Evolutionary conservation across 495 filamentous ascomycete species (phyloP).

Genomic region (Aspergillus hancockii): DNA sequence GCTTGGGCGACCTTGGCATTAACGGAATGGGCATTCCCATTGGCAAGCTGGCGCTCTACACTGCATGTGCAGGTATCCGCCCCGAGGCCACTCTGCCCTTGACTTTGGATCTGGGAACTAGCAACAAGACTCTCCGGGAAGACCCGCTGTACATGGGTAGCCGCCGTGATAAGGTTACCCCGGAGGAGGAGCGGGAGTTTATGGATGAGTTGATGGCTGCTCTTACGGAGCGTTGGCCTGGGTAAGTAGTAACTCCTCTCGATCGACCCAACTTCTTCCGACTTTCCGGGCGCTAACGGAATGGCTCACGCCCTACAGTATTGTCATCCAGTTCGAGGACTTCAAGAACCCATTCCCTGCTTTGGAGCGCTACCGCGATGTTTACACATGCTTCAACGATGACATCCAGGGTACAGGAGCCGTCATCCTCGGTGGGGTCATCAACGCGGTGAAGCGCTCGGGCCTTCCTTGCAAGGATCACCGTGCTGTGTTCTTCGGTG

Average conservation of each 20-base stretch:
- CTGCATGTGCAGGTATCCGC: slow-evolving; percentile 93
- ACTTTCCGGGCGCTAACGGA: slow-evolving; percentile 26
- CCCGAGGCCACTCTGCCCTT: slow-evolving; percentile 90
- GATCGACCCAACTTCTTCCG: slow-evolving; percentile 19
- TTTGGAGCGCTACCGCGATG: slow-evolving; percentile 81
- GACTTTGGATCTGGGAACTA: slow-evolving; percentile 87
- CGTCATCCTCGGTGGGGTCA: slow-evolving; percentile 91
- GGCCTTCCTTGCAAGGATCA: slow-evolving; percentile 86
- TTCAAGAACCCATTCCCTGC: slow-evolving; percentile 98
- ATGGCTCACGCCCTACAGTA: slow-evolving; percentile 45
- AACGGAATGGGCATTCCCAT: slow-evolving; percentile 99
- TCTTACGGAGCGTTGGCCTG: slow-evolving; percentile 80
- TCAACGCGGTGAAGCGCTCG: slow-evolving; percentile 89
- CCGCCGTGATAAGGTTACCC: slow-evolving; percentile 74
- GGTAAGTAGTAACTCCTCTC: slow-evolving; percentile 45
- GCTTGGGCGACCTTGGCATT: slow-evolving; percentile 92
- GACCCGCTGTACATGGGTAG: slow-evolving; percentile 95
- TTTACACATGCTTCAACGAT: slow-evolving; percentile 96
- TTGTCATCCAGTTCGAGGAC: slow-evolving; percentile 97
- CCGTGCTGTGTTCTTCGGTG: slow-evolving; percentile 92
- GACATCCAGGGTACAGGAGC: slow-evolving; percentile 98
- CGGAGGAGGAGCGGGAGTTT: slow-evolving; percentile 86
- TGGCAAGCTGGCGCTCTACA: slow-evolving; percentile 91
- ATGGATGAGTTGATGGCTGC: slow-evolving; percentile 97
- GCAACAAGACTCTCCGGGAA: slow-evolving; percentile 82